Conservation (phyloP, 2,329 filamentous ascomycete species). For the Fusarium oxysporum region DNA sequence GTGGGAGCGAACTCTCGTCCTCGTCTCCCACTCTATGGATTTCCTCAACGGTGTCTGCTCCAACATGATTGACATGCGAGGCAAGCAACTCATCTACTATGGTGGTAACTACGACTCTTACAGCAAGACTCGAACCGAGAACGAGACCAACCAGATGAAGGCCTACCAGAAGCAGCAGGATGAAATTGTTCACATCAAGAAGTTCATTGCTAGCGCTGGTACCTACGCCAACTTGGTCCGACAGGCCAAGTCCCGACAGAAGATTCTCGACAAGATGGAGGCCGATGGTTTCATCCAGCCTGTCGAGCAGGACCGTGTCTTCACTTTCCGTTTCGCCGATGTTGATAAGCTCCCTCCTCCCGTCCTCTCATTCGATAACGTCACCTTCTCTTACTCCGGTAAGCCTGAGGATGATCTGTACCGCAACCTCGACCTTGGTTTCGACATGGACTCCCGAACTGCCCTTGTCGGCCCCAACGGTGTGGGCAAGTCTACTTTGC, state of each 20-base stretch:
- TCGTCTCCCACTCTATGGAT: conserved; percentile 98
- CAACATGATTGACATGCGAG: conserved; percentile 98
- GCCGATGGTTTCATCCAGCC: conserved; percentile 98
- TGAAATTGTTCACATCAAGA: conserved; percentile 99
- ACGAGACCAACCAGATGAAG: conserved; percentile 99
- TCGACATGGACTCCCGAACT: conserved; percentile 99
- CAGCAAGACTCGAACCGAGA: conserved; percentile 91
- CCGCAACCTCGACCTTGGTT: conserved; percentile 95
- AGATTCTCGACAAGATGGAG: conserved; percentile 99
- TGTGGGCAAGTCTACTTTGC: conserved; percentile 97
- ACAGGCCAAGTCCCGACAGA: conserved; percentile 98
- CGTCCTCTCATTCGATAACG: conserved; percentile 94
- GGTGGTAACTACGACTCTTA: conserved; percentile 99
- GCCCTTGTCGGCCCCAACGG: conserved; percentile 97
- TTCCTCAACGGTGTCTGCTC: conserved; percentile 99
- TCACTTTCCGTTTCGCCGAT: conserved; percentile 98
- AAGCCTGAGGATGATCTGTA: conserved; percentile 91
- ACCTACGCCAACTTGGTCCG: conserved; percentile 99
- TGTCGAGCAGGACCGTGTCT: conserved; percentile 85
- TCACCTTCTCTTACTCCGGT: conserved; percentile 98
- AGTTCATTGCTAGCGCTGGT: conserved; percentile 99
- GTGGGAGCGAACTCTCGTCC: conserved; percentile 96
- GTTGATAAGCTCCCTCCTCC: conserved; percentile 99
- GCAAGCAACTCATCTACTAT: conserved; percentile 91
- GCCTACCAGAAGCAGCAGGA: conserved; percentile 99